A percentile compares a stretch with the other conserved stretches of the same genome.
These are phyloP conservation scores for Jatropha curcas DNA, from an alignment of 345 rosid species.

Conservation along the genomic window DNA sequence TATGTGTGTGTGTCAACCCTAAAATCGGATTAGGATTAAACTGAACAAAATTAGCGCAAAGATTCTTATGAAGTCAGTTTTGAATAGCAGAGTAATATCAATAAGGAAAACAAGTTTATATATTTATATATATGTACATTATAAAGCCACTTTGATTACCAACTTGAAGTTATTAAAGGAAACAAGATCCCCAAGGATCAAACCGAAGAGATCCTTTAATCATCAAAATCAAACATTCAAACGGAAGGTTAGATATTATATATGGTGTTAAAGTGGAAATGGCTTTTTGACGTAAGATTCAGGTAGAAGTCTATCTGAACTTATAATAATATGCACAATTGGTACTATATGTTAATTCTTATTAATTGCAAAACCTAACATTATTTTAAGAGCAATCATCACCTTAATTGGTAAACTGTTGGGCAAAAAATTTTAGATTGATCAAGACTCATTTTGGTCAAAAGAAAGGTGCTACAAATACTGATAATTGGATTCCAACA, in stretches of 20 bases:
- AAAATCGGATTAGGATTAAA: no score
- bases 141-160: not conserved
- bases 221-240: not conserved
- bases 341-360: no score
- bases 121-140: no score
- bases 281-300: not conserved
- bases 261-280: not conserved
- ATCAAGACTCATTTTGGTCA: not conserved
- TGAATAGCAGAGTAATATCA: no score
- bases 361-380: not conserved
- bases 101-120: no score
- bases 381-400: not conserved
- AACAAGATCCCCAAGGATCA: slow-evolving; percentile 11
- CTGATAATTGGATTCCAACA: not conserved
- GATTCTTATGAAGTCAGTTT: no score
- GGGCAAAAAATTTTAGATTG: no score
- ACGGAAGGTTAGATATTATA: slow-evolving; percentile 8
- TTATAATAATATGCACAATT: not conserved
- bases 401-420: no score
- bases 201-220: slow-evolving; percentile 7
- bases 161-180: not conserved
- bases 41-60: no score
- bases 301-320: not conserved
- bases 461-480: not conserved
- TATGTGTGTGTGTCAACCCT: no score